phyloP scores from a whole-genome alignment of 169 alveolate species.

The Cryptosporidium canis region DNA sequence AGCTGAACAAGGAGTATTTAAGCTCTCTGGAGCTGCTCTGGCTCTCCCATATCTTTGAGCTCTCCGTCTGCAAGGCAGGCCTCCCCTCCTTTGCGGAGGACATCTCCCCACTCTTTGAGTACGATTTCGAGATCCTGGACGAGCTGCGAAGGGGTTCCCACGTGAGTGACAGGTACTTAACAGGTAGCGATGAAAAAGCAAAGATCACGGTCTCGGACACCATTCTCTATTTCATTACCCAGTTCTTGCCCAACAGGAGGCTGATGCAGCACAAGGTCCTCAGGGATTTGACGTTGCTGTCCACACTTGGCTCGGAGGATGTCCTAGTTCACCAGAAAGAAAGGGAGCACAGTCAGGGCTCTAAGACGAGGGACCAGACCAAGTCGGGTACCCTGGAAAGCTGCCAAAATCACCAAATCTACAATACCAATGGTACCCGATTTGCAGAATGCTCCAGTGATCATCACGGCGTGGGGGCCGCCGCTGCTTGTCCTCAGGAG shows the following conservation, averaged over 20 bases:
- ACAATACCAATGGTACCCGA: too few relatives aligned
- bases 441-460: too few relatives aligned
- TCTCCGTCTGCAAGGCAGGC: background rate
- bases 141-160: slow-evolving; percentile 17
- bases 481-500: too few relatives aligned
- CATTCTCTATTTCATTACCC: slow-evolving; percentile 32
- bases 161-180: background rate
- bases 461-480: too few relatives aligned
- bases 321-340: background rate
- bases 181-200: background rate
- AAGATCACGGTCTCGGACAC: slow-evolving; percentile 9
- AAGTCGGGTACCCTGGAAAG: too few relatives aligned
- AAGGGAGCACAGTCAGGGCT: background rate
- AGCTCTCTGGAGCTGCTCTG: background rate
- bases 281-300: slow-evolving; percentile 3
- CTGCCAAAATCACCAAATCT: too few relatives aligned
- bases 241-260: slow-evolving; percentile 3
- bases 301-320: slow-evolving; percentile 1
- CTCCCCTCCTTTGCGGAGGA: background rate
- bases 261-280: slow-evolving; percentile 8
- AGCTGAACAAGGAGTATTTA: background rate
- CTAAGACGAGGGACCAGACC: too few relatives aligned
- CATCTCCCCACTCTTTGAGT: slow-evolving; percentile 1
- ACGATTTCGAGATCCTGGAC: slow-evolving; percentile 46
- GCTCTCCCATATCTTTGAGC: slow-evolving; percentile 45